phyloP scores from a whole-genome alignment of 1,139 yeast species.

The Casaregolazyma lundiana region DNA sequence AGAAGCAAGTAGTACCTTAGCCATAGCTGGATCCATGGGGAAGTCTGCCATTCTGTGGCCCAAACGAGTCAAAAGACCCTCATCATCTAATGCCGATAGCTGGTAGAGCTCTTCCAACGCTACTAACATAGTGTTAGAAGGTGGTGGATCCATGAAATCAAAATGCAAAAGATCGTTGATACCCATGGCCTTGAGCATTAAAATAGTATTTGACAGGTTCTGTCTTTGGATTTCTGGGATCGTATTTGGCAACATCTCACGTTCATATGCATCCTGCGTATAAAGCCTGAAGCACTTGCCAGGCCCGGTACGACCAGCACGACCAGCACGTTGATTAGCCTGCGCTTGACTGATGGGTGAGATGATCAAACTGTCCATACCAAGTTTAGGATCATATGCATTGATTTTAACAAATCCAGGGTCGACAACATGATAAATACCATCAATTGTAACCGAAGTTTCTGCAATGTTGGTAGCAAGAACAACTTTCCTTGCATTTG shows the following conservation, averaged over 20 bases:
- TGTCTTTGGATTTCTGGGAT: conserved; percentile 93
- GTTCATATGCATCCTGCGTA: conserved; percentile 60
- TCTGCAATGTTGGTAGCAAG: conserved; percentile 81
- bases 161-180: conserved; percentile 72
- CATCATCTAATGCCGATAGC: conserved; percentile 75
- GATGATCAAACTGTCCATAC: conserved; percentile 72
- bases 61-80: conserved; percentile 65
- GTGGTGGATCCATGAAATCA: conserved; percentile 96
- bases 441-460: conserved; percentile 77
- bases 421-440: conserved; percentile 69
- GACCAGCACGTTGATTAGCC: conserved; percentile 76
- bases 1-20: conserved; percentile 74
- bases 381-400: conserved; percentile 69
- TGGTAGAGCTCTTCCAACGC: conserved; percentile 84
- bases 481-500: conserved; percentile 65
- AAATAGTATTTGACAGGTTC: conserved; percentile 75
- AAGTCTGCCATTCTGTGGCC: conserved; percentile 88
- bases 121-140: conserved; percentile 62
- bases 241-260: conserved; percentile 80
- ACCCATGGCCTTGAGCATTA: conserved; percentile 94
- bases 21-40: conserved; percentile 92
- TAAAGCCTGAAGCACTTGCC: conserved; percentile 74
- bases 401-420: conserved; percentile 79
- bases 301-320: conserved; percentile 87
- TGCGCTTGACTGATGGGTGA: conserved; percentile 79